Conservation (phyloP, 495 filamentous ascomycete genomes). For the Neurospora sp. region DNA sequence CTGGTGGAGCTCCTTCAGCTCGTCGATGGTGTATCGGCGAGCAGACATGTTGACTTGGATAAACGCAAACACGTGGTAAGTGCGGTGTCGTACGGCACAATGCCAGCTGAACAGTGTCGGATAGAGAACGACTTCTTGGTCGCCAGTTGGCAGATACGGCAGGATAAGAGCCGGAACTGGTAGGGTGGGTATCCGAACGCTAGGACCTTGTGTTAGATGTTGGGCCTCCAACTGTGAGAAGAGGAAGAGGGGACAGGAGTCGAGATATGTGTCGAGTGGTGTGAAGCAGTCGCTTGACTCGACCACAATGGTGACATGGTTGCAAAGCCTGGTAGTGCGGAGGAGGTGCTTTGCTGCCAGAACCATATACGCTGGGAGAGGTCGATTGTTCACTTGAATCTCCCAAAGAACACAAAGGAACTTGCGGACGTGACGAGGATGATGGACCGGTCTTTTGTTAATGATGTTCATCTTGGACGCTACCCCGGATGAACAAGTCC, state of each 20-base stretch:
- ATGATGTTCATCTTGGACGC: not conserved
- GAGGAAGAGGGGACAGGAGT: slow-evolving; percentile 18
- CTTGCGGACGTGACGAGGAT: not conserved
- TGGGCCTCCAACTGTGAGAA: slow-evolving; percentile 28
- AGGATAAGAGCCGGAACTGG: slow-evolving; percentile 14
- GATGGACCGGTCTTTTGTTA: not conserved
- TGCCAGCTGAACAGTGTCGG: slow-evolving; percentile 25
- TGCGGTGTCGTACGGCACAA: slow-evolving; percentile 10
- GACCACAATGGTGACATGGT: slow-evolving; percentile 4
- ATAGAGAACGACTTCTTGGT: not conserved
- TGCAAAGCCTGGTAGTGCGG: slow-evolving; percentile 2
- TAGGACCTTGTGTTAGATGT: slow-evolving; percentile 16
- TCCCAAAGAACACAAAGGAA: slow-evolving; percentile 6
- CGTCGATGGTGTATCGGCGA: slow-evolving; percentile 23
- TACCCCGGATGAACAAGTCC: not conserved
- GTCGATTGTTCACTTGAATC: slow-evolving; percentile 2
- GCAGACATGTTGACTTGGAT: slow-evolving; percentile 23
- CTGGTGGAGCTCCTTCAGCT: slow-evolving; percentile 27
- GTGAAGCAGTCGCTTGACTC: not conserved
- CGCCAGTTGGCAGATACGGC: slow-evolving; percentile 1
- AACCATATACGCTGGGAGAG: slow-evolving; percentile 4
- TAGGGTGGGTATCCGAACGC: slow-evolving; percentile 6
- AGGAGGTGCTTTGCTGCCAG: slow-evolving; percentile 11
- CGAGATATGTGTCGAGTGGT: not conserved
- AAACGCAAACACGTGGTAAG: slow-evolving; percentile 25